Conservation (phyloP, 176 grass and related monocot genomes). For the Echinochloa phyllopogon region DNA sequence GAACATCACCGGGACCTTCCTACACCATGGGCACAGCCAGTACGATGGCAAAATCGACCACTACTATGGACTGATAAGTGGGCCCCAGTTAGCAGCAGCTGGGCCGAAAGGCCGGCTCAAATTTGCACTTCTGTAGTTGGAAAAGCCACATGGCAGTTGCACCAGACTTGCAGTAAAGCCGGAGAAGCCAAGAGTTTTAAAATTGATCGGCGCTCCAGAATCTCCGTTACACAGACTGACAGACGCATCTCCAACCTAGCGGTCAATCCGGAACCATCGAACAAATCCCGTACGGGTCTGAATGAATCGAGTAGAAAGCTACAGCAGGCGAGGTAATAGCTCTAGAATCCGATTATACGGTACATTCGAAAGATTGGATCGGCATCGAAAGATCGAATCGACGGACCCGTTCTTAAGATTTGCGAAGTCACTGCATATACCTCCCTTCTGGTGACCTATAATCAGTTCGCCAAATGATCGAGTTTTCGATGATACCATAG, state of each 20-base stretch:
- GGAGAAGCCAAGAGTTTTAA: neutral
- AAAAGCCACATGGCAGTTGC: neutral
- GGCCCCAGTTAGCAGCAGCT: neutral
- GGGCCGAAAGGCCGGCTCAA: neutral
- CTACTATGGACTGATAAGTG: neutral
- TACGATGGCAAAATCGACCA: neutral
- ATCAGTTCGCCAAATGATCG: too few species aligned
- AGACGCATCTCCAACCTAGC: neutral
- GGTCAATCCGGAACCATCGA: neutral
- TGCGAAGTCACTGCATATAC: too few species aligned
- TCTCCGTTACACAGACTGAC: neutral
- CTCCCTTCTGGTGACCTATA: too few species aligned
- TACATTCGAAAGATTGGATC: too few species aligned
- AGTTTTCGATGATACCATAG: neutral
- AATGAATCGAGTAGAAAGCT: neutral
- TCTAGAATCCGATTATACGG: too few species aligned
- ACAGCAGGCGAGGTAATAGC: neutral
- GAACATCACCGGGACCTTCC: too few species aligned
- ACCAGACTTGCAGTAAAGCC: neutral
- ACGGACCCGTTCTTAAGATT: too few species aligned
- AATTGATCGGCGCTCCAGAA: neutral
- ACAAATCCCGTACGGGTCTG: neutral
- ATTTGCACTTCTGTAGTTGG: neutral
- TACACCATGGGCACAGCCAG: neutral
- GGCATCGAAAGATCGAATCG: too few species aligned